These are phyloP conservation scores for Malassezia globosa DNA, from an alignment of 1,284 basidiomycete genomes.

Conservation along the genomic window DNA sequence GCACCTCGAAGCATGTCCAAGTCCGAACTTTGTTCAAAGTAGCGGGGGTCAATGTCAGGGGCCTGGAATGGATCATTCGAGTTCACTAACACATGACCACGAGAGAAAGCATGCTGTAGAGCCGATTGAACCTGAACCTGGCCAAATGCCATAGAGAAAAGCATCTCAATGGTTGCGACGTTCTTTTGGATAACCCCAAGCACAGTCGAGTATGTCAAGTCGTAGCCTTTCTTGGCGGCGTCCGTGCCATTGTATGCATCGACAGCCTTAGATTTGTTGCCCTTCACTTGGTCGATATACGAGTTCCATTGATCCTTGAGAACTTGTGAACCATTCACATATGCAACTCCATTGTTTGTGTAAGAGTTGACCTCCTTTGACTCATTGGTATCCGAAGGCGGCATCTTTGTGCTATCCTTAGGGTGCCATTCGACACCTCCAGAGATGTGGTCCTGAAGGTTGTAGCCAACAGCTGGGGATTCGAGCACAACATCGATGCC, in stretches of 20 bases:
- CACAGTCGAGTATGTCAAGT: conserved; percentile 55
- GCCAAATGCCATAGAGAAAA: conserved; percentile 26
- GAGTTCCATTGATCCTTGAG: conserved; percentile 1
- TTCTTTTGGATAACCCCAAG: conserved; percentile 49
- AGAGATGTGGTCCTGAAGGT: conserved; percentile 57
- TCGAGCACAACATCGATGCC: conserved; percentile 52
- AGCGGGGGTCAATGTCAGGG: conserved; percentile 58
- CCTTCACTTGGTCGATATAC: conserved; percentile 48
- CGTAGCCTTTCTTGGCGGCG: conserved; percentile 57
- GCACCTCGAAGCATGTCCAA: conserved; percentile 55
- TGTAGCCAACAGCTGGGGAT: conserved; percentile 64
- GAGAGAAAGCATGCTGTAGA: conserved; percentile 57
- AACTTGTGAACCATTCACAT: conserved; percentile 55
- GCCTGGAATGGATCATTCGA: conserved; percentile 53
- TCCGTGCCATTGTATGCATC: conserved; percentile 52
- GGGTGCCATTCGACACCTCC: conserved; percentile 53
- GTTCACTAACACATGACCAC: conserved; percentile 52
- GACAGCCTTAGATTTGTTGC: conserved; percentile 47
- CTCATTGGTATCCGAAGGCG: conserved; percentile 21
- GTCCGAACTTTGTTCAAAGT: conserved; percentile 51
- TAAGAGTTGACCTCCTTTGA: conserved; percentile 54
- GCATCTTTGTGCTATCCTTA: conserved; percentile 49
- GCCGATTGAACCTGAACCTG: conserved; percentile 55
- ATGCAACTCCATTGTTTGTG: conserved; percentile 60
- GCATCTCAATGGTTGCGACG: conserved; percentile 40